Conservation (phyloP, 2,329 filamentous ascomycete genomes). For the Penicillium sp. region DNA sequence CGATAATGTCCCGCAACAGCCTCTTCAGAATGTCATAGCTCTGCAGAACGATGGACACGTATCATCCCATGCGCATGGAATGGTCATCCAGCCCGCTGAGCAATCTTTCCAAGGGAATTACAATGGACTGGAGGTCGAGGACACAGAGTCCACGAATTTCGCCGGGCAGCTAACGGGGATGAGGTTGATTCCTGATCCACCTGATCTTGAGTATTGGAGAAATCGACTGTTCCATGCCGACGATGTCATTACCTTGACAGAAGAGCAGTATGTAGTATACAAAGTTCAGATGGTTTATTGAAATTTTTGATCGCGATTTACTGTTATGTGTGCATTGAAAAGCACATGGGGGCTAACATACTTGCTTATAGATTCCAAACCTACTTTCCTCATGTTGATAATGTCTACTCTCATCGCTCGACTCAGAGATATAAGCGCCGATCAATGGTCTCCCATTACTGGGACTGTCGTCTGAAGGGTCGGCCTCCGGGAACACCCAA, state of each 20-base stretch:
- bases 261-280: conserved; percentile 63
- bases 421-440: conserved; percentile 80
- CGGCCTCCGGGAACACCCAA: conserved; percentile 77
- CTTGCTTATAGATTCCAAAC: conserved; percentile 63
- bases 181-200: conserved; percentile 65
- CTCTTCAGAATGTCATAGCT: conserved; percentile 17
- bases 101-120: conserved; percentile 19
- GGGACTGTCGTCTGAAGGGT: conserved; percentile 80
- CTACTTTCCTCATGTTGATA: conserved; percentile 82
- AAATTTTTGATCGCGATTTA: not conserved
- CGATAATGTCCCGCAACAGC: conserved; percentile 22
- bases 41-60: conserved; percentile 12
- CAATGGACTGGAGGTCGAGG: conserved; percentile 11
- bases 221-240: conserved; percentile 74
- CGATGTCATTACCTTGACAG: conserved; percentile 68
- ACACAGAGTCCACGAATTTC: conserved; percentile 20
- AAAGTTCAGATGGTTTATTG: not conserved
- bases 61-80: conserved; percentile 12
- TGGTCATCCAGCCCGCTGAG: conserved; percentile 22
- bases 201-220: conserved; percentile 68
- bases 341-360: not conserved
- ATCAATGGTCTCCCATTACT: conserved; percentile 80
- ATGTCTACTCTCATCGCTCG: conserved; percentile 80
- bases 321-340: not conserved
- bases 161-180: conserved; percentile 34